Conservation (phyloP, 441 rosid genomes). For the Manihot esculenta region DNA sequence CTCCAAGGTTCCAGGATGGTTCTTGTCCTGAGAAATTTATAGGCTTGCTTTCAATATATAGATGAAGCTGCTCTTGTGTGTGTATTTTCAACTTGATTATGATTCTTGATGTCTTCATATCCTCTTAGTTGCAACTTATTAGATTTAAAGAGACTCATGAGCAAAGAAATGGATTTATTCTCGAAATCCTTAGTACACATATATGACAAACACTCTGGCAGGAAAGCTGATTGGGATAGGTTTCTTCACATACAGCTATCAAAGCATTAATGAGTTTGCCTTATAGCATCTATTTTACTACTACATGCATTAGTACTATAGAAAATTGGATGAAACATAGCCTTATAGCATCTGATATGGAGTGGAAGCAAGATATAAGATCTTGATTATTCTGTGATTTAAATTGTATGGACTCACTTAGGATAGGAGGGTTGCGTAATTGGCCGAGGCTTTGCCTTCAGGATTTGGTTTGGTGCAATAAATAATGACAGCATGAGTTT, state of each 20-base stretch:
- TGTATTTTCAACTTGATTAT: neutral
- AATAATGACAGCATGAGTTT: neutral
- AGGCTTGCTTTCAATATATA: neutral
- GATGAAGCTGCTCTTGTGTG: neutral
- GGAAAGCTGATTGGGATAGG: neutral
- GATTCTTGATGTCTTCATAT: constrained; percentile 2
- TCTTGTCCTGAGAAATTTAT: neutral
- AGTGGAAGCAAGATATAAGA: neutral
- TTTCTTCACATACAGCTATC: neutral
- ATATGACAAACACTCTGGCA: neutral
- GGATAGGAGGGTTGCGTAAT: neutral
- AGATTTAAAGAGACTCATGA: constrained; percentile 1
- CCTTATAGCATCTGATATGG: neutral
- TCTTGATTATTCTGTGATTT: constrained; percentile 1
- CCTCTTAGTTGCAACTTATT: neutral
- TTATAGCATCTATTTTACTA: no score
- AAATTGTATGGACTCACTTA: neutral
- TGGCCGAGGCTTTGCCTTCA: neutral
- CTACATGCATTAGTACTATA: no score
- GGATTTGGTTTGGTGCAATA: constrained; percentile 1
- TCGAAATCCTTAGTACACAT: neutral
- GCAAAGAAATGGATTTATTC: neutral
- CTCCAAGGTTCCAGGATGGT: neutral
- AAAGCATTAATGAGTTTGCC: no score
- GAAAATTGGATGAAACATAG: neutral